Base-by-base conservation (phyloP, 1,284 basidiomycete species). In the Microbotryum scabiosae region DNA sequence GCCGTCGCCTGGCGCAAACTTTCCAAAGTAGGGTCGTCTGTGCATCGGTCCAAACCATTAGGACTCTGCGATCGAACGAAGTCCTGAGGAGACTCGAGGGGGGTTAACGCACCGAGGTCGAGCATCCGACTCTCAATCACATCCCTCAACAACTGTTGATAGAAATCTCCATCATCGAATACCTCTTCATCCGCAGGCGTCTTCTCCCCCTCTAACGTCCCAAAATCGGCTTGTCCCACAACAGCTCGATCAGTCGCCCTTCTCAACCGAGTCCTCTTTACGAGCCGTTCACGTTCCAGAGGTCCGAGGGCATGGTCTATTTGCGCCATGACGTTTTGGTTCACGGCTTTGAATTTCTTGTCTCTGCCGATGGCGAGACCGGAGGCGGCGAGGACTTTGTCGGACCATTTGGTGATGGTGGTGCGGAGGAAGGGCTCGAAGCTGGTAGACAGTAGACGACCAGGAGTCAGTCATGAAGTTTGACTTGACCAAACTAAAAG, bases 131-230 rank as follows among this genome's bases (percentile, higher is more conserved):
- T 73, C 68, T 91, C 88, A 60, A 96, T 93, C 58, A 96, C 83
- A 73, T 94, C 90, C 51, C 90, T 81, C 53, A 97, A 77, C 51
- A 96, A 77, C 62, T 89, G 84, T 72, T 92, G 88, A 73, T 97
- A 97, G 72, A 90, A 92, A 71, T 90, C 88, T 9, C 86, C 86
- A 74, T 96, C 92, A 68, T 93, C 89, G 72, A 88, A 92, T 18
- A 85, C 72, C 60, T 87, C 71, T 5, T 56, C 61, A 32, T 70
- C 65, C 49, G 28, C 82, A 3, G 67, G 60, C 61, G 83, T 80
- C 51, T 77, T 76, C 58, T 77, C 73, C 28, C 72, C 73, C 30
- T 64, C 59, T 20, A 61, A 28, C 65, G 23, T 63, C 71, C 12
- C 69, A 70, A 46, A 67, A 6, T 64, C 72, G 18, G 61, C 54